A percentile compares a stretch with the other conserved stretches of the same genome.
phyloP scores from a whole-genome alignment of 192 early-diverging fungal genomes.

The Endogone sp. region DNA sequence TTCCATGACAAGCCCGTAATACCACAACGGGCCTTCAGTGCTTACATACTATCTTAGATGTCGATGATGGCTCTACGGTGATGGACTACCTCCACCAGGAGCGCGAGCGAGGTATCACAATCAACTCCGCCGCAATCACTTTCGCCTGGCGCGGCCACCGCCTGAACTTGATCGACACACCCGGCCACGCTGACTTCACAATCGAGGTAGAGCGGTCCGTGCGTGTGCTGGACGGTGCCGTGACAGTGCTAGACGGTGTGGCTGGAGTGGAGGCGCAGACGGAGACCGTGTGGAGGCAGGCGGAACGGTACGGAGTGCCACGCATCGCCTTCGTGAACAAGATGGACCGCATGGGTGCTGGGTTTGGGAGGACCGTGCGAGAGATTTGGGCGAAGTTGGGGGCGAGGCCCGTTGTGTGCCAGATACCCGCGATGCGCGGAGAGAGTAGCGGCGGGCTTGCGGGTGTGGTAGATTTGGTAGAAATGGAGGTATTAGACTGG shows the following conservation, averaged over 20 bases:
- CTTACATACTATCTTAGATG: slow-evolving; percentile 46
- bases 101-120: slow-evolving; percentile 91
- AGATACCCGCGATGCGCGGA: slow-evolving; percentile 61
- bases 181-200: slow-evolving; percentile 95
- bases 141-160: slow-evolving; percentile 70
- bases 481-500: slow-evolving; percentile 68
- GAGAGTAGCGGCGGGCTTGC: slow-evolving; percentile 33
- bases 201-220: slow-evolving; percentile 93
- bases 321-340: slow-evolving; percentile 94
- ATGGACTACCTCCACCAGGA: slow-evolving; percentile 91
- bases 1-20: neutral
- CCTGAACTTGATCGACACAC: slow-evolving; percentile 94
- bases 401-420: slow-evolving; percentile 63
- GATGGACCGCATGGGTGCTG: slow-evolving; percentile 85
- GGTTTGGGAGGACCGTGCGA: slow-evolving; percentile 51
- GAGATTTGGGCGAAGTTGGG: slow-evolving; percentile 57
- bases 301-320: slow-evolving; percentile 75
- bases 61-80: slow-evolving; percentile 90
- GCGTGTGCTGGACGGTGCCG: slow-evolving; percentile 91
- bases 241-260: slow-evolving; percentile 91
- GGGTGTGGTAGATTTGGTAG: slow-evolving; percentile 68
- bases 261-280: slow-evolving; percentile 98
- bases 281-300: slow-evolving; percentile 91
- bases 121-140: slow-evolving; percentile 89
- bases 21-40: neutral